Evolutionary conservation across 192 early-diverging fungal species (phyloP).

Genomic region (Coemansia nantahalensis): DNA sequence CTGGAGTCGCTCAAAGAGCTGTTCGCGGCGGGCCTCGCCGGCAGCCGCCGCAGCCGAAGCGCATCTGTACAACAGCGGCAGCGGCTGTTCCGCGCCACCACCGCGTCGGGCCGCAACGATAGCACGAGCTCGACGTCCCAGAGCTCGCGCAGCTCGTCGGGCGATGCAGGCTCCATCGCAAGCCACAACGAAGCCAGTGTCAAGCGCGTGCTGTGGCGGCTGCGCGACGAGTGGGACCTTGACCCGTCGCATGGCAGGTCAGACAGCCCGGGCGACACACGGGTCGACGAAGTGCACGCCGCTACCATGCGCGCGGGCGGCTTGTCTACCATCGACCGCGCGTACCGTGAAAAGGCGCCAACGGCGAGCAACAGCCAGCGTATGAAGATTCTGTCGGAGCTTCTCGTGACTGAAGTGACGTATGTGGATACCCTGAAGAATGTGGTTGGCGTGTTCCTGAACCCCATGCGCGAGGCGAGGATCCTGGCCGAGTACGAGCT

Average conservation of each 20-base stretch:
- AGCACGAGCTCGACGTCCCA: conserved; percentile 28
- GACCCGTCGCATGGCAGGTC: conserved; percentile 31
- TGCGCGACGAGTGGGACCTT: conserved; percentile 54
- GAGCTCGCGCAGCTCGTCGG: conserved; percentile 21
- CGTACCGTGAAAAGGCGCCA: conserved; percentile 23
- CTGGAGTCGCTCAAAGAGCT: too few relatives aligned
- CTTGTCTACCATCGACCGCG: conserved; percentile 14
- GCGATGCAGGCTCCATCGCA: conserved; percentile 12
- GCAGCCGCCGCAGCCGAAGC: too few relatives aligned
- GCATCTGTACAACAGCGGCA: too few relatives aligned
- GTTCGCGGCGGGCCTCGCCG: too few relatives aligned
- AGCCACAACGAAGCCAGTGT: conserved; percentile 32
- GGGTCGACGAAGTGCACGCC: too few relatives aligned
- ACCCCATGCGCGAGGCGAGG: conserved; percentile 52
- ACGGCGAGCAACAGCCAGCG: conserved; percentile 51
- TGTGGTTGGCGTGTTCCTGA: conserved; percentile 65
- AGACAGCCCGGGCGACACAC: conserved; percentile 1
- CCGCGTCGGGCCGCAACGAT: conserved; percentile 3
- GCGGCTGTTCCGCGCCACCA: conserved; percentile 1
- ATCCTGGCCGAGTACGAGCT: conserved; percentile 60
- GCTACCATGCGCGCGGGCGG: too few relatives aligned
- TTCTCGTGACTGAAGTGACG: conserved; percentile 80
- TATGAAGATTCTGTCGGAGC: conserved; percentile 70
- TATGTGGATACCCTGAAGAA: conserved; percentile 81
- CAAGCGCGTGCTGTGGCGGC: conserved; percentile 36